Evolutionary conservation across 2,329 filamentous ascomycete genomes (phyloP), one percentile per base, ranked within the genome.

Genomic region (Talaromyces sp.): DNA sequence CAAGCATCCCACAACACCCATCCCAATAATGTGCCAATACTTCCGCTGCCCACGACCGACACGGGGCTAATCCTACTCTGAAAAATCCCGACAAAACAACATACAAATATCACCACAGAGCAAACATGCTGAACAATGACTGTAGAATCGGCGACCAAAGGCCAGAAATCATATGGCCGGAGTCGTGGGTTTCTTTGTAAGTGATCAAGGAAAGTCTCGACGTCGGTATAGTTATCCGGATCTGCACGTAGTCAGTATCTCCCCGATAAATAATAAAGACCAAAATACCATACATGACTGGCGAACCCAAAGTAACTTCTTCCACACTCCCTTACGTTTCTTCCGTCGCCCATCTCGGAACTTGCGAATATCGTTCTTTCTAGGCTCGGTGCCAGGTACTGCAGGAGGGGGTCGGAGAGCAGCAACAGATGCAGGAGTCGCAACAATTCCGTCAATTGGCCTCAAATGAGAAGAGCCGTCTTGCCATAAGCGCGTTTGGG

Each of bases 201-300:
- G 67, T 96, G 91, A 70, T 97, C 93, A 64, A 99, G 86, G 67
- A 99, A 99, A 1, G 94, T 97, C 60, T 90, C 89, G 70, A 94
- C 91, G 71, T 99, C 94, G 40, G 94, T 97, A 72, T 97, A 97
- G 73, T 99, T 99, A 73, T 99, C 94, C n/a, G 94, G 92, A 70
- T 95, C 90, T 92, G 65, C 7, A 43, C 15, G 11, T 31, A 55
- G 39, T 53, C 5, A 37, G 21, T 10, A 48, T 51, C 13, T 4
- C 58, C 19, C 52, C 40, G 51, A 31, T 11, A 5, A 2, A 19
- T 33, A 10, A 25, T 43, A 9, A 3, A 8, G 1, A 9, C 28
- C 13, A 13, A 5, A 13, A 45, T 25, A 45, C 75, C 85, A 63
- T 78, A 92, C 89, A 96, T 35, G 89, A 89, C 72, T 97, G 94